Evolutionary conservation across 352 stramenopile genomes (phyloP).

Genomic region (Pseudoperonospora humuli): DNA sequence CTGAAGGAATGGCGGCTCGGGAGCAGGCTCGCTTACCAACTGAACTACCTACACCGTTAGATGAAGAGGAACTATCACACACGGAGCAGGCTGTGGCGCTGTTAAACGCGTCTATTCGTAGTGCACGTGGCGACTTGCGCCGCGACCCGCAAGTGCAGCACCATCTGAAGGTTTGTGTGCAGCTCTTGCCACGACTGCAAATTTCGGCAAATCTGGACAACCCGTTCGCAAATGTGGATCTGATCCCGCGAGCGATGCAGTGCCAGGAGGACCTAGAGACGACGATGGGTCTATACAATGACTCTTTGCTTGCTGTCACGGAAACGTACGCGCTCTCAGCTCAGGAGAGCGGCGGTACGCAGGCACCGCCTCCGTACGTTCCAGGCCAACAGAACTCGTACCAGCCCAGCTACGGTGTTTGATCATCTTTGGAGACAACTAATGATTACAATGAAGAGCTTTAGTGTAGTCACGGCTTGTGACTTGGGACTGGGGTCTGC

Average conservation of each 20-base stretch:
- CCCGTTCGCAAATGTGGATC: conserved; percentile 80
- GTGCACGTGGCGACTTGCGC: conserved; percentile 69
- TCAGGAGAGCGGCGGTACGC: conserved; percentile 44
- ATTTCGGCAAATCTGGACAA: conserved; percentile 88
- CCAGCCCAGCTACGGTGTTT: conserved; percentile 82
- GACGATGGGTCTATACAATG: conserved; percentile 86
- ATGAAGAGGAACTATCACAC: conserved; percentile 80
- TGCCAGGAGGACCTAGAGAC: conserved; percentile 83
- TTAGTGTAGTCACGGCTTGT: conserved; percentile 2
- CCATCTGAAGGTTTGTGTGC: conserved; percentile 82
- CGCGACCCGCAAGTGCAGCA: conserved; percentile 77
- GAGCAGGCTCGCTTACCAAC: conserved; percentile 74
- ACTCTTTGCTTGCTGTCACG: conserved; percentile 78
- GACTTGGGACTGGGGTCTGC: neutral
- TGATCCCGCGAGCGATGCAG: conserved; percentile 85
- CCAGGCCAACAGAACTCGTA: conserved; percentile 87
- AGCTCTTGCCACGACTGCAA: conserved; percentile 75
- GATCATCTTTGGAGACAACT: conserved; percentile 15
- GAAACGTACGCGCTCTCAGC: conserved; percentile 81
- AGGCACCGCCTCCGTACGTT: conserved; percentile 75
- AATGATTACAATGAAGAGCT: conserved; percentile 11
- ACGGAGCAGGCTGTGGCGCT: conserved; percentile 76
- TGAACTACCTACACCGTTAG: conserved; percentile 74
- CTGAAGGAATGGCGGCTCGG: conserved; percentile 69
- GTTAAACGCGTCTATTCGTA: conserved; percentile 74